A percentile compares a stretch with the other conserved stretches of the same genome.
Evolutionary conservation across 2,329 filamentous ascomycete genomes (phyloP).

Genomic region (Daldinia sp.): DNA sequence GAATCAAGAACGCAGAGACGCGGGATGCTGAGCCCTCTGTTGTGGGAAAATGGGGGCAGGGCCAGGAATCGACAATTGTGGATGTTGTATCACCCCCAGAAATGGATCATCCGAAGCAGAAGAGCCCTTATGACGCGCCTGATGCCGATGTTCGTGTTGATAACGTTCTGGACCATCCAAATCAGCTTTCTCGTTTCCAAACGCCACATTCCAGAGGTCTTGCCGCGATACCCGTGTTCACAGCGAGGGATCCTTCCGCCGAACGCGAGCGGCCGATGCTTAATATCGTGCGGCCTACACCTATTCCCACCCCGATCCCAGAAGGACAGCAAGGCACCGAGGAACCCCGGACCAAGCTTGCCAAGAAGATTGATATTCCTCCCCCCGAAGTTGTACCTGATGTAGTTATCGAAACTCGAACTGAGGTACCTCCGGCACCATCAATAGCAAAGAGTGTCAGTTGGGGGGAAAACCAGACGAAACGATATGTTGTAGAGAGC

Average conservation of each 20-base stretch:
- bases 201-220: conserved; percentile 41
- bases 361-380: conserved; percentile 23
- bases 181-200: conserved; percentile 54
- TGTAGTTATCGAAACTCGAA: conserved; percentile 51
- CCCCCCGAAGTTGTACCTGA: conserved; percentile 43
- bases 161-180: conserved; percentile 61
- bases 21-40: conserved; percentile 62
- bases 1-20: conserved; percentile 61
- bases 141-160: conserved; percentile 72
- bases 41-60: conserved; percentile 61
- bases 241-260: conserved; percentile 60
- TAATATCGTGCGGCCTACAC: conserved; percentile 69
- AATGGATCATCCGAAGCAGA: conserved; percentile 51
- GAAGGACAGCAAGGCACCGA: conserved; percentile 50
- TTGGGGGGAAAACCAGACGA: conserved; percentile 71
- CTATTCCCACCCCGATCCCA: conserved; percentile 58
- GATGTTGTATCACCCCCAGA: conserved; percentile 65
- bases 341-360: conserved; percentile 22
- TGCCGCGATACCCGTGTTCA: conserved; percentile 49
- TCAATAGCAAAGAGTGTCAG: conserved; percentile 64
- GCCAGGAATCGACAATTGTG: conserved; percentile 49
- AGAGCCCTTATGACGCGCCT: conserved; percentile 63
- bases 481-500: conserved; percentile 69
- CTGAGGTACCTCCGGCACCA: conserved; percentile 54
- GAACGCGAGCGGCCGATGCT: conserved; percentile 65